Evolutionary conservation across 148 eudicot genomes (phyloP).

Genomic region (Hydrangea macrophylla): DNA sequence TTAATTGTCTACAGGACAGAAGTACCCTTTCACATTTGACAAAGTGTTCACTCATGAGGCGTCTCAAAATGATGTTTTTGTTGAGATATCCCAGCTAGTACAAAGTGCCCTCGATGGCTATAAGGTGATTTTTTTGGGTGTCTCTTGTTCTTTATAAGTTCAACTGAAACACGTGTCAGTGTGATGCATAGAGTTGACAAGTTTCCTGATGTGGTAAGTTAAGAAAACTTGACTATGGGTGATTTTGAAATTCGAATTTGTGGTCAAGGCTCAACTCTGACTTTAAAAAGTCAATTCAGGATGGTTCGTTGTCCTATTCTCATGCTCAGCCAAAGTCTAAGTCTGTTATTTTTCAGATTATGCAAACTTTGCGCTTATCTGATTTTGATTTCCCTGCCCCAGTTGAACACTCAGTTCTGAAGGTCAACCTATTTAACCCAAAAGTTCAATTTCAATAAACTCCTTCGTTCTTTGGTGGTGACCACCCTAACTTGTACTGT

Average conservation of each 20-base stretch:
- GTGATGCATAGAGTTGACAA: not conserved
- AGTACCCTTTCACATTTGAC: constrained; percentile 63
- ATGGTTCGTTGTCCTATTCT: not conserved
- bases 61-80: constrained; percentile 62
- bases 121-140: constrained; percentile 37
- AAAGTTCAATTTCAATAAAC: not conserved
- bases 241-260: not conserved
- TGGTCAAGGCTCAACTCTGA: not conserved
- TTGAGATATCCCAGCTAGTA: constrained; percentile 70
- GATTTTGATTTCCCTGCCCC: not conserved
- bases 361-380: not conserved
- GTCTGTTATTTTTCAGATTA: not conserved
- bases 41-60: constrained; percentile 63
- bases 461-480: not conserved
- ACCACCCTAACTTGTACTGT: not conserved
- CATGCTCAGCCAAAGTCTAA: not conserved
- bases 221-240: not conserved
- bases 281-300: not conserved
- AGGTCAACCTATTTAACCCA: not conserved
- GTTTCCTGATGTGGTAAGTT: not conserved
- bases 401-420: not conserved
- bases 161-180: not conserved
- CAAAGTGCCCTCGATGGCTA: constrained; percentile 93
- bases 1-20: constrained; percentile 44
- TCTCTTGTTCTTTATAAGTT: not conserved